Percentiles rank a stretch among this genome's conserved stretches.
These are phyloP conservation scores for Neckera pumila DNA, from an alignment of 225 moss, liverwort and hornwort species.

Conservation along the genomic window DNA sequence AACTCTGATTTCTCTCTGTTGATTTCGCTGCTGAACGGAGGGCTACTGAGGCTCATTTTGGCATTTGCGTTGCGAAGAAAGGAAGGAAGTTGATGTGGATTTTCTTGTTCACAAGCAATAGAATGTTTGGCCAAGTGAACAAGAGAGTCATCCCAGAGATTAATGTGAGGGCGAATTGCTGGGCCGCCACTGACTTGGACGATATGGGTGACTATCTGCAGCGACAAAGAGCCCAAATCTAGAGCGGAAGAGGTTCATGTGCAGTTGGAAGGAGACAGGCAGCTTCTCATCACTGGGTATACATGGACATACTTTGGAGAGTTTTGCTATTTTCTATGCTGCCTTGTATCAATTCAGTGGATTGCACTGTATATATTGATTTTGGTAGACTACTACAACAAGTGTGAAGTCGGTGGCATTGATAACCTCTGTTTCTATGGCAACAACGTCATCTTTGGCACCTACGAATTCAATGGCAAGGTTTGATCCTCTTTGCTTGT, in stretches of 20 bases:
- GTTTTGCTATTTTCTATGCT: slow-evolving; percentile 51
- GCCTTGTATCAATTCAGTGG: slow-evolving; percentile 67
- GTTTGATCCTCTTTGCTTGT: slow-evolving; percentile 8
- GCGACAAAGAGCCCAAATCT: not conserved
- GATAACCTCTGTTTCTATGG: slow-evolving; percentile 81
- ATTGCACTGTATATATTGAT: slow-evolving; percentile 50
- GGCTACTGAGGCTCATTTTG: not conserved
- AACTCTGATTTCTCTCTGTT: not conserved
- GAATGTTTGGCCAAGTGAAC: not conserved
- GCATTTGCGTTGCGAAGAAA: not conserved
- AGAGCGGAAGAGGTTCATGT: slow-evolving; percentile 35
- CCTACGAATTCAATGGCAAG: slow-evolving; percentile 72
- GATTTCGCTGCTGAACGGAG: not conserved
- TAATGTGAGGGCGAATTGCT: not conserved
- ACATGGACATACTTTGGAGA: slow-evolving; percentile 56
- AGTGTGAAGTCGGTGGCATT: slow-evolving; percentile 60
- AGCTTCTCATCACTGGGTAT: slow-evolving; percentile 52
- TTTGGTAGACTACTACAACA: slow-evolving; percentile 69
- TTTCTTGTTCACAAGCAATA: not conserved
- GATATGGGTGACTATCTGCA: not conserved
- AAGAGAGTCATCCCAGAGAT: not conserved
- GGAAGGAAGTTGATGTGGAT: not conserved
- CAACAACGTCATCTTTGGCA: slow-evolving; percentile 63
- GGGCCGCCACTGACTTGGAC: not conserved
- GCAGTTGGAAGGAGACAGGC: slow-evolving; percentile 23